phyloP scores from a whole-genome alignment of 495 filamentous ascomycete species.

The Melanomma pulvis-pyrius region DNA sequence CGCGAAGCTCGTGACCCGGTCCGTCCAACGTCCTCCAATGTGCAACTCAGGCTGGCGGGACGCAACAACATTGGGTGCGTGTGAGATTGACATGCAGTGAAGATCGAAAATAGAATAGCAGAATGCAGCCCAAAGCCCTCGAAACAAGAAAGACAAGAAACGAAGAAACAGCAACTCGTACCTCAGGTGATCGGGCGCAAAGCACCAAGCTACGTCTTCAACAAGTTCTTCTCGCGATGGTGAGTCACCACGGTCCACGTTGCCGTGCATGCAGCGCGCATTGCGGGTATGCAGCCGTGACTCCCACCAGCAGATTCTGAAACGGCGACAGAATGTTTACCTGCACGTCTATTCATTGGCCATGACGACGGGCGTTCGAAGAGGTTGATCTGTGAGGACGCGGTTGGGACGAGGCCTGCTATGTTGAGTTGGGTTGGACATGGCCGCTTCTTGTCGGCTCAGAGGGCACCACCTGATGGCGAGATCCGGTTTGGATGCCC shows the following conservation, averaged over 20 bases:
- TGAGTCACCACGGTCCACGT: slow-evolving; percentile 34
- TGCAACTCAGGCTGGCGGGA: not conserved
- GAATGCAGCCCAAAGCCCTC: slow-evolving; percentile 3
- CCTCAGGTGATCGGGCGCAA: slow-evolving; percentile 3
- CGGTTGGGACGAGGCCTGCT: slow-evolving; percentile 11
- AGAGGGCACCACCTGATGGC: slow-evolving; percentile 15
- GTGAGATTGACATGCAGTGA: slow-evolving; percentile 22
- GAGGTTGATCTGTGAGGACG: not conserved
- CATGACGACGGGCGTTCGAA: slow-evolving; percentile 8
- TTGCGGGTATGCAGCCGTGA: slow-evolving; percentile 15
- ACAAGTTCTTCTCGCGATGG: slow-evolving; percentile 9
- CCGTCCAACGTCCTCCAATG: slow-evolving; percentile 17
- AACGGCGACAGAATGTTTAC: slow-evolving; percentile 28
- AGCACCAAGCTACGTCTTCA: not conserved
- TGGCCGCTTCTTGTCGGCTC: slow-evolving; percentile 8
- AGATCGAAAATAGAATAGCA: slow-evolving; percentile 14
- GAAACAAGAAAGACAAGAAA: not conserved
- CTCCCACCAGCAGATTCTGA: slow-evolving; percentile 33
- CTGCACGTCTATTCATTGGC: slow-evolving; percentile 20
- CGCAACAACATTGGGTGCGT: slow-evolving; percentile 24
- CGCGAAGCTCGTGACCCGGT: slow-evolving; percentile 16
- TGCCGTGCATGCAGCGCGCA: slow-evolving; percentile 27
- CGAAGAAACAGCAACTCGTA: slow-evolving; percentile 5
- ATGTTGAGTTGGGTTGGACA: slow-evolving; percentile 6
- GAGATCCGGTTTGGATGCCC: slow-evolving; percentile 7